Evolutionary conservation across 129 eudicot genomes (phyloP), one percentile per base, ranked within the genome.

Genomic region (Centella asiatica): DNA sequence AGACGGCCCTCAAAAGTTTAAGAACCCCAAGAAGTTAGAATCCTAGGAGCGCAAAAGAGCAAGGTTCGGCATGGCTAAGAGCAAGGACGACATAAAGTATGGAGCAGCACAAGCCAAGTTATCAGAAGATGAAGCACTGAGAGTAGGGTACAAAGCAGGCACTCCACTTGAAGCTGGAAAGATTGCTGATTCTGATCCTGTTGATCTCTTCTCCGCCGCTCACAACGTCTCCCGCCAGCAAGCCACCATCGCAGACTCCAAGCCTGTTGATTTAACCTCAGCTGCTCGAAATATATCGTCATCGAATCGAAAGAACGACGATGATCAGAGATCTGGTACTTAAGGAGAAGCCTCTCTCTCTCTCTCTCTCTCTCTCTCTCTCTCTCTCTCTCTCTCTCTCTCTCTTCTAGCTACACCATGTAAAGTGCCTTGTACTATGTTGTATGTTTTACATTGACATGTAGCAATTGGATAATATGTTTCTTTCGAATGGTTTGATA

Each of bases 91-190:
- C 64, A 74, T 82, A 40, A 72, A 69, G 32, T 69, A 72, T 44
- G 81, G 50, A 0, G 23, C 81, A 3, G 81, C 85, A 39, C 85
- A 82, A 44, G 77, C 85, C 10, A 64, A 77, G 64, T 32, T 69
- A 48, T 75, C 74, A 1, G 88, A 82, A 67, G 85, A 82, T 28
- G 79, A 75, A 27, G 60, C 72, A 0, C 37, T 72, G 8, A 56
- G 85, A 67, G 79, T 68, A 12, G 72, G 48, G 4, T 78, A 75
- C 74, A 69, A 58, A 42, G 72, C 85, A 15, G 84, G 66, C 42
- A 78, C 85, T 14, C 88, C 88, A 3, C 65, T 83, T 14, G 85
- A 79, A 68, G 82, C 58, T 33, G 85, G 82, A 22, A 83, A 83
- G 53, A 72, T 79, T 11, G 75, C 85, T 4, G 89, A 83, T 40